Percentiles rank a stretch among this genome's conserved stretches.
Evolutionary conservation across 192 early-diverging fungal species (phyloP).

Genomic region (Martensiomyces pterosporus): DNA sequence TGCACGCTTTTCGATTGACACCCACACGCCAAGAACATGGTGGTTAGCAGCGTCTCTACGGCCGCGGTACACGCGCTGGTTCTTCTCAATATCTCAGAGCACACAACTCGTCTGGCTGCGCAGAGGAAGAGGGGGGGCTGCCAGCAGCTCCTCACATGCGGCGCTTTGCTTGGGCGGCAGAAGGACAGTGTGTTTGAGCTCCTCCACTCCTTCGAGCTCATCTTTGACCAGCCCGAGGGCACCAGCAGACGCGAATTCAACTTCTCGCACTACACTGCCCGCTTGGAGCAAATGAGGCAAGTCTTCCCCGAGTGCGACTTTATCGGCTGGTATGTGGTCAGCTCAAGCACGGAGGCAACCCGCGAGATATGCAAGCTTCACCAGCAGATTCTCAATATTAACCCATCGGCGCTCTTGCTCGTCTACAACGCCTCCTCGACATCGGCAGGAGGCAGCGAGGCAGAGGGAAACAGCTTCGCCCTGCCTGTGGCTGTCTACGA

Average conservation of each 20-base stretch:
- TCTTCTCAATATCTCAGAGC: constrained; percentile 46
- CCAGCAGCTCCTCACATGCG: constrained; percentile 13
- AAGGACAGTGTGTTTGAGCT: constrained; percentile 27
- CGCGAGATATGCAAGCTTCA: constrained; percentile 22
- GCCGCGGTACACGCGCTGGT: constrained; percentile 46
- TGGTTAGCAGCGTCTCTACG: constrained; percentile 12
- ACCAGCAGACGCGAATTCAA: constrained; percentile 12
- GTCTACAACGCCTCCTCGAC: constrained; percentile 39
- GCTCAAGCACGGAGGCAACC: constrained; percentile 11
- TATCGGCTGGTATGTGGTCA: constrained; percentile 43
- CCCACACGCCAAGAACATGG: constrained; percentile 9
- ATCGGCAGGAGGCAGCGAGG: constrained; percentile 10
- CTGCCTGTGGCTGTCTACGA: constrained; percentile 41
- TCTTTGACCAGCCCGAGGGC: constrained; percentile 4
- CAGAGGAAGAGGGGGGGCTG: constrained; percentile 13
- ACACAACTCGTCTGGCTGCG: constrained; percentile 37
- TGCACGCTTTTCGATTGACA: background rate
- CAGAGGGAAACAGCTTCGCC: constrained; percentile 6
- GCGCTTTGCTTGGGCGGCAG: constrained; percentile 40
- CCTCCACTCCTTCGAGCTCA: constrained; percentile 42
- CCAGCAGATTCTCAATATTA: constrained; percentile 16
- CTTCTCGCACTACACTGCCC: constrained; percentile 9
- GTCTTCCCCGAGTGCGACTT: constrained; percentile 44
- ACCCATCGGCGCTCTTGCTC: constrained; percentile 34
- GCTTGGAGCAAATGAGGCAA: constrained; percentile 30